These are phyloP conservation scores for Stellera chamaejasme DNA, from an alignment of 345 rosid species.

Conservation along the genomic window DNA sequence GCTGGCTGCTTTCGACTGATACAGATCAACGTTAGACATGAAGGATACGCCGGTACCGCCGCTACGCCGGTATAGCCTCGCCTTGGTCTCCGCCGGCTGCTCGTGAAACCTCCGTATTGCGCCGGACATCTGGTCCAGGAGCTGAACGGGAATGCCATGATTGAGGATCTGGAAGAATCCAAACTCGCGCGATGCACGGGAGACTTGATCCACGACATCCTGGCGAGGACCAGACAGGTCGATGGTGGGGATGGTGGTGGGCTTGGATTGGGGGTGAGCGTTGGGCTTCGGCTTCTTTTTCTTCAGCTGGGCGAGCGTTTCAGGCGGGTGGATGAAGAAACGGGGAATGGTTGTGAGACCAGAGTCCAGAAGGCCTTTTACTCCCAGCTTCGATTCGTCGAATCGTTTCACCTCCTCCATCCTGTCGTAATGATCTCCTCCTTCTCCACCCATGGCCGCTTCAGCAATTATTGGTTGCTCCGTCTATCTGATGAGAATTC, in stretches of 20 bases:
- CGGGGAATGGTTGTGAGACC: conserved; percentile 42
- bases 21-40: conserved; percentile 39
- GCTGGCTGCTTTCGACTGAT: conserved; percentile 42
- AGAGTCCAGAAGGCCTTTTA: conserved; percentile 39
- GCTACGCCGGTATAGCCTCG: conserved; percentile 24
- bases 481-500: background rate
- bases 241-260: conserved; percentile 26
- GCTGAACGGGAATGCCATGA: conserved; percentile 35
- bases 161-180: conserved; percentile 50
- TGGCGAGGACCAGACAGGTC: conserved; percentile 30
- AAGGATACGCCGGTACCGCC: conserved; percentile 17
- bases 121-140: conserved; percentile 21
- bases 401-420: conserved; percentile 23
- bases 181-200: conserved; percentile 23
- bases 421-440: conserved; percentile 16
- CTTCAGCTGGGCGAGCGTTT: conserved; percentile 23
- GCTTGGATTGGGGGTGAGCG: background rate
- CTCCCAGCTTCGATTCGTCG: conserved; percentile 39
- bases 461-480: background rate
- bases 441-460: background rate
- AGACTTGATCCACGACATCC: conserved; percentile 23
- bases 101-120: conserved; percentile 34
- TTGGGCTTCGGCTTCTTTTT: conserved; percentile 2
- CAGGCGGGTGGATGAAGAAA: conserved; percentile 37
- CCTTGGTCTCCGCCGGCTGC: conserved; percentile 31